phyloP scores from a whole-genome alignment of 1,284 basidiomycete species.

The Apiotrichum siamense region DNA sequence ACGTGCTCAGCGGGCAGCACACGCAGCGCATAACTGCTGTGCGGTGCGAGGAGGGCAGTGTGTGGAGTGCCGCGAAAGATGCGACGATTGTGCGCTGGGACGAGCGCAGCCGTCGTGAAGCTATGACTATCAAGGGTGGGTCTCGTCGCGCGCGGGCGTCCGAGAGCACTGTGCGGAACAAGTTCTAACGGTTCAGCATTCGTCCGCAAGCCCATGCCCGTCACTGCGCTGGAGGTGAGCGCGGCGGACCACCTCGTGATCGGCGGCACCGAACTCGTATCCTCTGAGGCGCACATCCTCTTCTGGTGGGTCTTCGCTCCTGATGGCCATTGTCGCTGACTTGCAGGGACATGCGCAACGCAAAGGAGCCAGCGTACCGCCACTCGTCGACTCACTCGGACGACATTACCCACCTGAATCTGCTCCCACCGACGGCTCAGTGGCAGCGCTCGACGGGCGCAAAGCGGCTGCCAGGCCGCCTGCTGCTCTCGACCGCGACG shows the following conservation, averaged over 20 bases:
- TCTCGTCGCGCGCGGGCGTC: too few species aligned
- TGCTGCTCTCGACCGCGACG: slow-evolving; percentile 49
- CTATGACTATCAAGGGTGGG: slow-evolving; percentile 40
- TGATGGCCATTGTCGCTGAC: too few species aligned
- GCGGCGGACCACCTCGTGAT: slow-evolving; percentile 46
- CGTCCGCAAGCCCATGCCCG: slow-evolving; percentile 41
- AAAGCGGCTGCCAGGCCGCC: slow-evolving; percentile 23
- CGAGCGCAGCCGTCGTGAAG: slow-evolving; percentile 33
- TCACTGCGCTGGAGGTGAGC: slow-evolving; percentile 39
- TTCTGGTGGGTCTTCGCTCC: slow-evolving; percentile 42
- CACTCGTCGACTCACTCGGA: slow-evolving; percentile 52
- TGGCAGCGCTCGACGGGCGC: slow-evolving; percentile 16
- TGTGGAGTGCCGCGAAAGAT: slow-evolving; percentile 44
- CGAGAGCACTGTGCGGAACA: too few species aligned
- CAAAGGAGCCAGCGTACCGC: slow-evolving; percentile 41
- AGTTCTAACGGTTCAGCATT: too few species aligned
- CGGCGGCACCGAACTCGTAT: slow-evolving; percentile 48
- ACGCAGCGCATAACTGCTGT: slow-evolving; percentile 30
- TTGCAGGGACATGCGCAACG: slow-evolving; percentile 45
- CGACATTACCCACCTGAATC: slow-evolving; percentile 50
- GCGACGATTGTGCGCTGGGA: slow-evolving; percentile 44
- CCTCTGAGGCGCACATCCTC: slow-evolving; percentile 49
- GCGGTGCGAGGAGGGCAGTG: slow-evolving; percentile 22
- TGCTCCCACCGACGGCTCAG: slow-evolving; percentile 43
- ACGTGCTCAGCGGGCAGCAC: slow-evolving; percentile 34